phyloP scores from a whole-genome alignment of 371 early-diverging fungal genomes.

The Circinella minor region DNA sequence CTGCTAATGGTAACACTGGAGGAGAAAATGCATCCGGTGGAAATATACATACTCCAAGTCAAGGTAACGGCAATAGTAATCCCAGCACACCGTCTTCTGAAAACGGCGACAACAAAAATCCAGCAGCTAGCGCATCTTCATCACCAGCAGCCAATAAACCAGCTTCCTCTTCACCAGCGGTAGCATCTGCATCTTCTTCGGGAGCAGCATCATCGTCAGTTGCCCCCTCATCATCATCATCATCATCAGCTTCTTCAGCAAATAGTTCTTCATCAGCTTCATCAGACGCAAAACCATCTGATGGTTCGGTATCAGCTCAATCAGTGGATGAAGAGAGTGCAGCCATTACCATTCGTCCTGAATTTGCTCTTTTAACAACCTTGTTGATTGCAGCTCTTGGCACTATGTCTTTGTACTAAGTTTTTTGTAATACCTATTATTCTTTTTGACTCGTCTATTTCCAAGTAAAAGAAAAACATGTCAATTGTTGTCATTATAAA shows the following conservation, averaged over 20 bases:
- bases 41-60: neutral
- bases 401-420: slow-evolving; percentile 1
- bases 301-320: slow-evolving; percentile 17
- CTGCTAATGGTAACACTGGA: slow-evolving; percentile 1
- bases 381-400: neutral
- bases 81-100: slow-evolving; percentile 10
- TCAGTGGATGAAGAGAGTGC: slow-evolving; percentile 11
- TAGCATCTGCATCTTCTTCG: neutral
- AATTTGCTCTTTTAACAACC: neutral
- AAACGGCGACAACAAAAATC: neutral
- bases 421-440: no score
- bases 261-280: slow-evolving; percentile 1
- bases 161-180: slow-evolving; percentile 8
- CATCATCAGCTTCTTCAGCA: slow-evolving; percentile 9
- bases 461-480: no score
- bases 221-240: neutral
- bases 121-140: neutral
- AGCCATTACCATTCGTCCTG: neutral
- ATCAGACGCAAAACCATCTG: neutral
- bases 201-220: slow-evolving; percentile 3
- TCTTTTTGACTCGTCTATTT: no score
- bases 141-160: neutral
- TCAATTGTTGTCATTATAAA: no score
- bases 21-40: neutral
- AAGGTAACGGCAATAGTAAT: neutral